A percentile compares a stretch with the other conserved stretches of the same genome.
phyloP scores from a whole-genome alignment of 805 yeast genomes.

The Ogataea populi-albae region DNA sequence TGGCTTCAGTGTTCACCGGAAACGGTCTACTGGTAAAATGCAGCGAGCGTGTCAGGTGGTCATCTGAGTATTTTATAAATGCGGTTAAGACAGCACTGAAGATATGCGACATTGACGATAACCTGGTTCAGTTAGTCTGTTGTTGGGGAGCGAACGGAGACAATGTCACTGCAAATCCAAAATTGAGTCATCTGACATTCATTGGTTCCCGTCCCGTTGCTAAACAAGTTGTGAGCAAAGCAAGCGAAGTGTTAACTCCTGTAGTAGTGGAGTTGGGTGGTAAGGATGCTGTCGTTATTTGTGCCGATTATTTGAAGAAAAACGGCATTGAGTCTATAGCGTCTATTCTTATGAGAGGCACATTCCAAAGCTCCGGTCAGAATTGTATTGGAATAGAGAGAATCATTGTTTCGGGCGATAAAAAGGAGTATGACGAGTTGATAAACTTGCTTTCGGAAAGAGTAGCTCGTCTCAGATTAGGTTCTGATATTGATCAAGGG shows the following conservation, averaged over 20 bases:
- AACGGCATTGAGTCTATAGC: slow-evolving; percentile 50
- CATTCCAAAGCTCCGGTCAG: slow-evolving; percentile 97
- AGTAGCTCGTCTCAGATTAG: slow-evolving; percentile 64
- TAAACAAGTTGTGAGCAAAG: slow-evolving; percentile 77
- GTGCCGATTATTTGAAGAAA: slow-evolving; percentile 69
- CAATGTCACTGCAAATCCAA: slow-evolving; percentile 78
- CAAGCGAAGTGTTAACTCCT: slow-evolving; percentile 85
- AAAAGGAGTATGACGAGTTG: slow-evolving; percentile 59
- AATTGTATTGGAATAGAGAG: slow-evolving; percentile 98
- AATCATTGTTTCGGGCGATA: slow-evolving; percentile 69
- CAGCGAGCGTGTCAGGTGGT: slow-evolving; percentile 95
- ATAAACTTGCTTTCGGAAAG: slow-evolving; percentile 55
- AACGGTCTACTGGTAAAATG: slow-evolving; percentile 90
- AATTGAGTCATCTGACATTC: slow-evolving; percentile 83
- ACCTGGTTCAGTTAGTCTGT: slow-evolving; percentile 82
- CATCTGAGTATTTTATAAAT: slow-evolving; percentile 73
- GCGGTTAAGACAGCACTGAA: slow-evolving; percentile 70
- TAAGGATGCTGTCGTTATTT: slow-evolving; percentile 83
- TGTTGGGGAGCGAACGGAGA: slow-evolving; percentile 88
- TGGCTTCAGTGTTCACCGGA: slow-evolving; percentile 87
- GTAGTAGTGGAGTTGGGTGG: slow-evolving; percentile 97
- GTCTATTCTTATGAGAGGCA: slow-evolving; percentile 87
- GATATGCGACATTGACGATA: slow-evolving; percentile 72
- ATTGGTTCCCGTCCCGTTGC: slow-evolving; percentile 97
- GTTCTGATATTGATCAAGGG: slow-evolving; percentile 88